Base-by-base conservation (phyloP, 352 stramenopile genomes). In the Phytophthora foliorum region DNA sequence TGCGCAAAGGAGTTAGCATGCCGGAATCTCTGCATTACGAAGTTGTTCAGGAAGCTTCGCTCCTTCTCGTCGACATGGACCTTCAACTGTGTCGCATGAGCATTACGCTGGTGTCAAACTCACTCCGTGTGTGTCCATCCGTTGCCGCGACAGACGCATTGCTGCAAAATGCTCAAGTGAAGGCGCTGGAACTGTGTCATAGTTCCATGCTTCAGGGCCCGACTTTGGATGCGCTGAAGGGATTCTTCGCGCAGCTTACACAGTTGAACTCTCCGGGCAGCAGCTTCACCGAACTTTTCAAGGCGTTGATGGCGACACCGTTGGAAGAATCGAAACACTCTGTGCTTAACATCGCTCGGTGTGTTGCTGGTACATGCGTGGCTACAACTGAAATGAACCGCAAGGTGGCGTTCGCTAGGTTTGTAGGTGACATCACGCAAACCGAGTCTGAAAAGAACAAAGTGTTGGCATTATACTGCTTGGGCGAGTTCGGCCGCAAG, bases 61-160 rank as follows among this genome's bases (percentile, higher is more conserved):
- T 81, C 31, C 86, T 99, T 13, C 86, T 99, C 50, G 83, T 91
- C 13, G 97, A 99, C 74, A 92, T 86, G n/a, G 98, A 99, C 72
- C 78, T 99, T 16, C 97, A 99, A 72, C 73, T 99, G 34, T 98
- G 95, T 58, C 94, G 98, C 63, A 88, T 99, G 39, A 90, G 92
- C 36, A 88, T 99, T 55, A 94, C 87, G 46, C 76, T 98, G 27
- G 82, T 96, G 34, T 87, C 83, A 24, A 88, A 92, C 46, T 74
- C 92, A 2, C 72, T 98, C 25, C 67, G 80, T 24, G 81, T 93
- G 2, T 92, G 85, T 19, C 78, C 91, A 0, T 56, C 58, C 32
- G 78, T 92, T 39, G 85, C 90, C 2, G 66, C 65, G 24, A 84
- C 81, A 1, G 80, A 91, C 13, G 82, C 86, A 21, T 53, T 97